Base-by-base conservation (phyloP, 805 yeast species). In the Candida hispaniensis region DNA sequence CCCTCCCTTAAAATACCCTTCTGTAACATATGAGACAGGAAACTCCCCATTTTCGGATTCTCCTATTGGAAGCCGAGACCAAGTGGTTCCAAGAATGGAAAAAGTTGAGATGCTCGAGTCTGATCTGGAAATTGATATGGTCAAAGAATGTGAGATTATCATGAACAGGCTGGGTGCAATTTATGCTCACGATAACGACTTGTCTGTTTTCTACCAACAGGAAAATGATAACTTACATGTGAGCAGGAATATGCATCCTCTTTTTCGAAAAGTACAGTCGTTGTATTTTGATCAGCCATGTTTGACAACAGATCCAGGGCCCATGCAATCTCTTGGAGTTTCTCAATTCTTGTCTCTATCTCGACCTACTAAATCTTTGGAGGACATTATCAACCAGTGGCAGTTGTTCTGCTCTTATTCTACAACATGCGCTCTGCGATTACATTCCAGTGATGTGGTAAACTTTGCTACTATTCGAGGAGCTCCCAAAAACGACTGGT, bases 101-200 rank as follows among this genome's bases (percentile, higher is more conserved):
- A 13, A 17, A 3, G 36, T 32, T 4, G 10, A 27, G 3, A 4
- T 32, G 10, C 13, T 32, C 18, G 28, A 32, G 18, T 20, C 36
- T 17, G 18, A 16, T 18, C 28, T 23, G 13, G 11, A 32, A 10
- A 3, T 32, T 27, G 28, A 32, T 12, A 28, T 18, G 12, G 6
- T 32, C 28, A 10, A 18, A 14, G 36, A 32, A 7, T 27, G 28
- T 14, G 22, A 23, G 12, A 32, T 32, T 23, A 27, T 32, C 28
- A 23, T 23, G 18, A 32, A 32, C 36, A 26, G 36, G 18, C 36
- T 32, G n/a, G 36, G 36, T 23, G 36, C 36, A 21, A 32, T 32
- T 14, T 32, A 23, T 18, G 36, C 36, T 6, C 10, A 27, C 5
- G 36, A 32, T 2, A 23, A 32, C 11, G 12, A 10, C 2, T 18